Base-by-base conservation (phyloP, 306 rosid species). In the Fragaria iinumae region DNA sequence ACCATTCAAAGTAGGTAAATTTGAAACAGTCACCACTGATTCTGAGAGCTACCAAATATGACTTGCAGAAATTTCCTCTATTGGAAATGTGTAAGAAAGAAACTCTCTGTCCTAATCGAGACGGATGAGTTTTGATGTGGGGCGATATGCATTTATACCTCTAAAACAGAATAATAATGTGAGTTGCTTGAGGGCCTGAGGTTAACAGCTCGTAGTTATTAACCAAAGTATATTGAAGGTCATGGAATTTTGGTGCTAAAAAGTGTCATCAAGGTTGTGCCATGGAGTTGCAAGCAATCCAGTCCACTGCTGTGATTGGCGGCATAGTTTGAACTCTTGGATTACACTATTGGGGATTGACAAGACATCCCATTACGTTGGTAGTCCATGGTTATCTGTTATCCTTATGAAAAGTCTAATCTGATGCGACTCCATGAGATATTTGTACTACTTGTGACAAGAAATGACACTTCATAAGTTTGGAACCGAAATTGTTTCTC, bases 171-270 rank as follows among this genome's bases (percentile, higher is more conserved):
- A 53, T 34, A 21, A 53, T 34, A 53, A 72, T 36, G 44, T 0
- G 34, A 72, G 50, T 65, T 13, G 8, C 60, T 17, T 1, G 9
- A 44, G 65, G 68, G 44, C n/a, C 44, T 25, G 38, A 20, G 2
- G 10, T 34, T 56, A 56, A 56, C 63, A 21, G 63, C 63, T 56
- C 32, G 32, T 21, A 56, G 63, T 34, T 34, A 43, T 44, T 41
- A 14, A 45, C 16, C 53, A 56, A 14, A 73, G 67, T 32, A 6
- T 17, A 17, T 27, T 25, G 20, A 43, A 41, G 38, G 50, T 20
- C 67, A 21, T 39, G 77, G 69, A 57, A 59, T 57, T 57, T 57
- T 73, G 43, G 41, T 73, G 77, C 55, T 5, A n/a, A n/a, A 6
- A 20, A 4, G 39, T 14, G 44, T 62, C 32, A 3, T 43, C 38